Base-by-base conservation (phyloP, 805 yeast genomes). In the Wickerhamiella occidentalis region DNA sequence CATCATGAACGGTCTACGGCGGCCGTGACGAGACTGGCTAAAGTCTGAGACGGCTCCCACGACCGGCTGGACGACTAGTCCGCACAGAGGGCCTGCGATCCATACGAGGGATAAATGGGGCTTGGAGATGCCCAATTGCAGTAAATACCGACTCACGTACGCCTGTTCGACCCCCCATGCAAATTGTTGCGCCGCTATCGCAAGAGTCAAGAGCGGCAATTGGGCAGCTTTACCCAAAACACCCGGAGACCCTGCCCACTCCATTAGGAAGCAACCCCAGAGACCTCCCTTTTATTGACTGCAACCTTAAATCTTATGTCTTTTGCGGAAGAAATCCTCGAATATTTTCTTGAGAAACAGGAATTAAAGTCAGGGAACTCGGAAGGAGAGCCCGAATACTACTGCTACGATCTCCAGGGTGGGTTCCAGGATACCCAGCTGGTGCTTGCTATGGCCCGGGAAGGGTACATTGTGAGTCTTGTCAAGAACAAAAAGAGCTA, bases 81-180 rank as follows among this genome's bases (percentile, higher is more conserved):
- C 84, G 12, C 80, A 73, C 13, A 78, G 56, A 0, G 85, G 84
- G 1, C 84, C 82, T 1, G 82, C 82, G 19, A 79, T 69, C 85
- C 84, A 79, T 3, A 79, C 72, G 42, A 79, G 63, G 6, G 81
- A 77, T 55, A 79, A 61, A 0, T 70, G 56, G 19, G 75, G 71
- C 55, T 77, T 78, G 1, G 82, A 73, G 44, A 79, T 65, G 3
- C 84, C 84, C n/a, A 79, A 62, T 0, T 80, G 75, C n/a, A 78
- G 61, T 13, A 79, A 59, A 55, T 72, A 78, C 0, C 82, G 80
- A 3, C 79, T 77, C 2, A 81, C 81, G 54, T 77, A 79, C 3
- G 79, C 72, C 56, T 79, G 78, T 60, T 79, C 83, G 1, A 79
- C 71, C 3, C 79, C 75, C 83, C 84, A 79, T 0, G 82, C 76